phyloP scores from a whole-genome alignment of 1,284 basidiomycete species.

The Moesziomyces aphidis region DNA sequence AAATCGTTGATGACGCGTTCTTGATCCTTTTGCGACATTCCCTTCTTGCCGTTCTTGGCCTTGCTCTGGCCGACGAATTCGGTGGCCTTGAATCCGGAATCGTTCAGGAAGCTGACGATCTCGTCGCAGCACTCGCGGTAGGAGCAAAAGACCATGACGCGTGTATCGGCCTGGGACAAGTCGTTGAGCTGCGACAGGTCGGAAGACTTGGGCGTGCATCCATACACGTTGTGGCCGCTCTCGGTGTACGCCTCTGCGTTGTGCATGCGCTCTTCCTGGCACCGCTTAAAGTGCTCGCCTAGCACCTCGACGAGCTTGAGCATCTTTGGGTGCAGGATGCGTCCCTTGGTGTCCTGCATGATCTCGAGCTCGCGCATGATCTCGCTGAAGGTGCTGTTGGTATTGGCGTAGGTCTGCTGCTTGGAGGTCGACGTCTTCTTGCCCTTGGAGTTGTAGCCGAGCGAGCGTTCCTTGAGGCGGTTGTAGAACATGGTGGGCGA shows the following conservation, averaged over 20 bases:
- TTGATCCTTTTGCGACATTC: conserved; percentile 91
- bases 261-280: conserved; percentile 71
- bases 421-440: conserved; percentile 66
- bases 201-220: conserved; percentile 47
- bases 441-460: conserved; percentile 61
- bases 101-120: conserved; percentile 76
- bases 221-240: conserved; percentile 59
- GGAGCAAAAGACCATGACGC: conserved; percentile 96
- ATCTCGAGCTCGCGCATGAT: conserved; percentile 77
- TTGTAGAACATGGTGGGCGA: conserved; percentile 69
- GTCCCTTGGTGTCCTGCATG: conserved; percentile 69
- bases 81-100: conserved; percentile 75
- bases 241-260: conserved; percentile 73
- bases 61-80: conserved; percentile 91
- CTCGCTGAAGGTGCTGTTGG: conserved; percentile 75
- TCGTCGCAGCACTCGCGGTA: conserved; percentile 91
- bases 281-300: conserved; percentile 53
- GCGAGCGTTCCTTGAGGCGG: conserved; percentile 67
- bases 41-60: conserved; percentile 86
- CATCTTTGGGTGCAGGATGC: conserved; percentile 90
- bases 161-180: conserved; percentile 71
- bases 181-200: conserved; percentile 18
- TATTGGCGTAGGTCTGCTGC: conserved; percentile 68
- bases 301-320: conserved; percentile 73
- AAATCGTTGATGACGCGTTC: conserved; percentile 88